Evolutionary conservation across 2,329 filamentous ascomycete species (phyloP), one percentile per base, ranked within the genome.

Genomic region (Venturia oleaginea): DNA sequence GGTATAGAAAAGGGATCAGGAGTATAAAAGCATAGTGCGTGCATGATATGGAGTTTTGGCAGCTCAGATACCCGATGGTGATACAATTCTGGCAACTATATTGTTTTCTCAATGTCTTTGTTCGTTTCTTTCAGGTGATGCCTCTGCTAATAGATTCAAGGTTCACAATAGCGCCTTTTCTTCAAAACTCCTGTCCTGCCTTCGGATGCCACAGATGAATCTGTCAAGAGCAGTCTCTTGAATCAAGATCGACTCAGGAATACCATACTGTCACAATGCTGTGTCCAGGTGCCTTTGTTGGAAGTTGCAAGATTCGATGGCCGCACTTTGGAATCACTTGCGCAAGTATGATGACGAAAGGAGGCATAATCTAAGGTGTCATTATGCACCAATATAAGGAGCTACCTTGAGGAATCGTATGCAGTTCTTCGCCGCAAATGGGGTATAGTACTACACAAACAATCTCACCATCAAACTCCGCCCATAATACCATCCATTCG

Each of bases 281-380:
- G n/a, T n/a, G n/a, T n/a, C n/a, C n/a, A n/a, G n/a, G n/a, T n/a
- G n/a, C n/a, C n/a, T n/a, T n/a, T n/a, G n/a, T n/a, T n/a, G n/a
- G n/a, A n/a, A n/a, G n/a, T n/a, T n/a, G n/a, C n/a, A n/a, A 40
- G 2, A 40, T 40, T 2, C 3, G 8, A 40, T 15, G 37, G 15
- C 10, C 37, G 37, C 3, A 10, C 10, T 40, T 3, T 4, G 2
- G 2, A 10, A 40, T 40, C 37, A 4, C 2, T 15, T 40, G 8
- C 37, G 8, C 37, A 40, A n/a, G 37, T 15, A 10, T 40, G 8
- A 40, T 11, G 3, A 40, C 15, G 37, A 40, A 40, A 43, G 15
- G 6, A 38, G 48, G 48, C 8, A 30, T 27, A 27, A 54, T 92
- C 30, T 3, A 30, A 19, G 2, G 30, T n/a, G 11, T n/a, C 7